Evolutionary conservation across 2,329 filamentous ascomycete genomes (phyloP).

Genomic region (Dactylellina cionopaga): DNA sequence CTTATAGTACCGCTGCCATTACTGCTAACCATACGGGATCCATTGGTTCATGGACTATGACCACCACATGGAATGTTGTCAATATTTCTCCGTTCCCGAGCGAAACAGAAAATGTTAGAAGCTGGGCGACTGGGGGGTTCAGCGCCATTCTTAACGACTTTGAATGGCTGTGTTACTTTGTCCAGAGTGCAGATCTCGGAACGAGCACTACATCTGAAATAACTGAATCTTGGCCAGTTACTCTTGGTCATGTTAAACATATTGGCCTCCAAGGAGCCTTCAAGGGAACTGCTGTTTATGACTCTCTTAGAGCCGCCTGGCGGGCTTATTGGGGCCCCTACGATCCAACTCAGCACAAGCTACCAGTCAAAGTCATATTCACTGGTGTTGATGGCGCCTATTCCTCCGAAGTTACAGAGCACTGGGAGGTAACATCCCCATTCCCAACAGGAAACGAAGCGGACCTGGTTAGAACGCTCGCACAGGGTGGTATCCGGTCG

Average conservation of each 20-base stretch:
- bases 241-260: not conserved
- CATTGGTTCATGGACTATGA: slow-evolving; percentile 16
- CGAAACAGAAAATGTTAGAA: not conserved
- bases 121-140: not conserved
- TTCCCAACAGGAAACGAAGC: not conserved
- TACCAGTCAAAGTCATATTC: slow-evolving; percentile 13
- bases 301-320: slow-evolving; percentile 8
- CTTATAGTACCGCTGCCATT: not conserved
- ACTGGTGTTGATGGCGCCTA: slow-evolving; percentile 6
- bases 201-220: not conserved
- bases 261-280: slow-evolving; percentile 1
- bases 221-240: not conserved
- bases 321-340: slow-evolving; percentile 24
- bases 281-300: not conserved
- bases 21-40: slow-evolving; percentile 1
- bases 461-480: not conserved
- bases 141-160: not conserved
- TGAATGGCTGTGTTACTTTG: not conserved
- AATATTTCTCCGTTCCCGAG: slow-evolving; percentile 20
- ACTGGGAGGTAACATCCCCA: slow-evolving; percentile 5
- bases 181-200: not conserved
- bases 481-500: not conserved
- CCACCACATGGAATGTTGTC: not conserved
- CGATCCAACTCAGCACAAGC: not conserved
- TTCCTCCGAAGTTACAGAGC: not conserved